Evolutionary conservation across 1,139 yeast species (phyloP), one percentile per base, ranked within the genome.

Genomic region (Sugiyamaella novakii): DNA sequence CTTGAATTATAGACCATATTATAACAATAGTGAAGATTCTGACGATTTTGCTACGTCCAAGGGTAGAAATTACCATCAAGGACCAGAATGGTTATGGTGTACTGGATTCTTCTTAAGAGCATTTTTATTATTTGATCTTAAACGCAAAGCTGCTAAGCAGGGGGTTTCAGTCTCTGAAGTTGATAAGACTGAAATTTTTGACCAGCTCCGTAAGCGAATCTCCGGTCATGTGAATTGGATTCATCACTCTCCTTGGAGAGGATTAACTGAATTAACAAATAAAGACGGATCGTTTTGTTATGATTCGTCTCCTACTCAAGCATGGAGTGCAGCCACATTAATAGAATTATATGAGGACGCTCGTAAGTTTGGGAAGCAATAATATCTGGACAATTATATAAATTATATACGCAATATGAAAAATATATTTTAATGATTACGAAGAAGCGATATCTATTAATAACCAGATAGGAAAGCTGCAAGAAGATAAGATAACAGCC

Each of bases 61-160:
- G 69, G 98, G 98, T 15, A 78, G 98, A 61, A 92, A 92, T 69
- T 92, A 92, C 67, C 98, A 92, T 67, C 98, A 92, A 69, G 98
- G 98, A 1, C 98, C 98, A 1, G 98, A 92, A 66, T 92, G 98
- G 98, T 84, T 87, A 18, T 92, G 98, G 97, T 80, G 83, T 54
- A 76, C 77, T 33, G 98, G 98, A 1, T 89, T 81, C 69, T 91
- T 87, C 65, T 70, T 92, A 58, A 77, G 97, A 54, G 96, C 98
- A 0, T 82, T 75, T 63, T 59, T 70, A 36, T 66, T 70, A 46
- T 81, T 85, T 66, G 81, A 81, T 57, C 69, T 74, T 49, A 58
- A 66, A 24, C 70, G 71, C 7, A 67, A 44, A 10, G 15, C 30
- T 45, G 55, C 24, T 43, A 43, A 24, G 37, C 51, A 46, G 49